These are phyloP conservation scores for Zancudomyces culisetae DNA, from an alignment of 371 early-diverging fungal species.

Conservation along the genomic window DNA sequence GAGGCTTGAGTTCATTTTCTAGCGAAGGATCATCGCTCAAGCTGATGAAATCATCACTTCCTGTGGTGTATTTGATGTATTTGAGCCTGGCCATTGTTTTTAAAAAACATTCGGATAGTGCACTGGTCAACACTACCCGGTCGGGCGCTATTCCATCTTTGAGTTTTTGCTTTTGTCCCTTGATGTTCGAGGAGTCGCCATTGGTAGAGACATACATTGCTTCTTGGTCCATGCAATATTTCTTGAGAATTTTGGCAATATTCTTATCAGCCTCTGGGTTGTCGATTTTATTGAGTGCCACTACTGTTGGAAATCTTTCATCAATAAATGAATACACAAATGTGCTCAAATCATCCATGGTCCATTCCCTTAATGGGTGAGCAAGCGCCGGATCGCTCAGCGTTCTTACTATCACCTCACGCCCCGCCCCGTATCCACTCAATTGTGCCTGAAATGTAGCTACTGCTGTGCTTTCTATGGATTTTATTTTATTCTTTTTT, in stretches of 20 bases:
- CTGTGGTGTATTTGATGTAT: conserved; percentile 42
- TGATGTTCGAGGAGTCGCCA: too few species aligned
- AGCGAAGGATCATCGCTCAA: conserved; percentile 3
- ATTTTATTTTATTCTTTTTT: conserved; percentile 1
- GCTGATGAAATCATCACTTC: conserved; percentile 40
- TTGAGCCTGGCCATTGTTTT: conserved; percentile 44
- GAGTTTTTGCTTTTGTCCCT: background rate
- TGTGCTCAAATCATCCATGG: conserved; percentile 27
- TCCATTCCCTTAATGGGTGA: conserved; percentile 38
- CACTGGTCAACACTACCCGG: conserved; percentile 46
- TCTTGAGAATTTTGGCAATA: conserved; percentile 46
- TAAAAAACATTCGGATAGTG: conserved; percentile 56
- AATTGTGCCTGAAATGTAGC: conserved; percentile 38
- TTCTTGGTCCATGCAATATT: conserved; percentile 26
- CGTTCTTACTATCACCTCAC: conserved; percentile 28
- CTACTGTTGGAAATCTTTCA: conserved; percentile 55
- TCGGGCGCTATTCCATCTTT: conserved; percentile 19
- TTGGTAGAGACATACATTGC: too few species aligned
- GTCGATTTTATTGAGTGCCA: conserved; percentile 68
- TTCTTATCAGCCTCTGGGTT: conserved; percentile 60
- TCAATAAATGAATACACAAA: conserved; percentile 49
- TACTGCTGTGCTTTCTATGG: conserved; percentile 18
- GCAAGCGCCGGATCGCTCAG: conserved; percentile 31
- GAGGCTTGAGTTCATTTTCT: conserved; percentile 29
- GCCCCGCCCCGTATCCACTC: conserved; percentile 42